phyloP scores from a whole-genome alignment of 768 basidiomycete genomes.

The Rhodocollybia butyracea region DNA sequence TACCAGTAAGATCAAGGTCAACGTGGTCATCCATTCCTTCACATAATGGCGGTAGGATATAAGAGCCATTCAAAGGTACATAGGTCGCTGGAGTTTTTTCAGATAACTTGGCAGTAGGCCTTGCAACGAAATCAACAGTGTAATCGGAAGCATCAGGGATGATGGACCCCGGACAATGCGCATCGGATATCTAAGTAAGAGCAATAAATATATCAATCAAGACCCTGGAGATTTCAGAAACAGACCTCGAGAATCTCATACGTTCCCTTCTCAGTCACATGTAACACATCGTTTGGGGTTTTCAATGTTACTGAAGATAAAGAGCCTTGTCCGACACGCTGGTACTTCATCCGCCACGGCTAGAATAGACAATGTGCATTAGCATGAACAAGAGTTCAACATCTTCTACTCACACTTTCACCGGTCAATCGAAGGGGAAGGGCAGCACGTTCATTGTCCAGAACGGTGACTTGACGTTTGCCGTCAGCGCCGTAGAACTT shows the following conservation, averaged over 20 bases:
- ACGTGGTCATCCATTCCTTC: slow-evolving; percentile 80
- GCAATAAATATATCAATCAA: not conserved
- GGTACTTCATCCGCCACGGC: slow-evolving; percentile 89
- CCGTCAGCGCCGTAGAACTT: slow-evolving; percentile 74
- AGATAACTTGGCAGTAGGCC: slow-evolving; percentile 72
- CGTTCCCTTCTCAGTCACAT: slow-evolving; percentile 68
- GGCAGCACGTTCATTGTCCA: slow-evolving; percentile 68
- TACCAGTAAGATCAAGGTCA: slow-evolving; percentile 79
- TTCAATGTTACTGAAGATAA: slow-evolving; percentile 38
- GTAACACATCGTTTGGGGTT: slow-evolving; percentile 69
- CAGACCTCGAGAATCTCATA: slow-evolving; percentile 73
- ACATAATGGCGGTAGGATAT: slow-evolving; percentile 76
- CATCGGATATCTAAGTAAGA: slow-evolving; percentile 68
- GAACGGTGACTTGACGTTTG: slow-evolving; percentile 56
- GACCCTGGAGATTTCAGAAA: slow-evolving; percentile 8
- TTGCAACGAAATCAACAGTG: slow-evolving; percentile 73
- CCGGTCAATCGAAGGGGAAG: slow-evolving; percentile 88
- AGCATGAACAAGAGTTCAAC: not conserved
- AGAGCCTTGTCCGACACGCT: slow-evolving; percentile 42
- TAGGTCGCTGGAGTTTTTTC: slow-evolving; percentile 51
- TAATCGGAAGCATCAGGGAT: slow-evolving; percentile 58
- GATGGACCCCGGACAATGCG: slow-evolving; percentile 80
- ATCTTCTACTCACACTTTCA: slow-evolving; percentile 61
- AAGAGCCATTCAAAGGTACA: slow-evolving; percentile 66
- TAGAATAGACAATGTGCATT: slow-evolving; percentile 26